phyloP scores from a whole-genome alignment of 164 flowering plant genomes.

The Stephania yunnanensis region DNA sequence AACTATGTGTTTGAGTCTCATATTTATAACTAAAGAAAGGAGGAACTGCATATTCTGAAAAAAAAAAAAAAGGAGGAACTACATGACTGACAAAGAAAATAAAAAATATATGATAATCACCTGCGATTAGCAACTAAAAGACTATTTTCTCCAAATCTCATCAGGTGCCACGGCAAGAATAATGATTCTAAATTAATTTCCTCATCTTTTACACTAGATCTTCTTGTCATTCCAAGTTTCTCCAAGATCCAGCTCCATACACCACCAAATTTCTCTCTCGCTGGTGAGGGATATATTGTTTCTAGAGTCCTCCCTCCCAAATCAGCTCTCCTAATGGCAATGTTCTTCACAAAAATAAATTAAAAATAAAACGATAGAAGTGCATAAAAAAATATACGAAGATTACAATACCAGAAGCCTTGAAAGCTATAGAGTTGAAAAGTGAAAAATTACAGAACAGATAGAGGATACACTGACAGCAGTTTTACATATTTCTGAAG shows the following conservation, averaged over 20 bases:
- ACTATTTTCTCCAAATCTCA: conserved; percentile 36
- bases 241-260: conserved; percentile 70
- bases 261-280: conserved; percentile 28
- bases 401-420: not conserved
- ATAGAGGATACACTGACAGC: not conserved
- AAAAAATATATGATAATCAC: conserved; percentile 28
- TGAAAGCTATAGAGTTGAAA: not conserved
- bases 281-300: conserved; percentile 51
- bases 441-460: not conserved
- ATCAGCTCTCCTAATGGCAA: conserved; percentile 89
- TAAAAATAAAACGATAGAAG: conserved; percentile 1
- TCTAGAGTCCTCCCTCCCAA: conserved; percentile 61
- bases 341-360: conserved; percentile 49
- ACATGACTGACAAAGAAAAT: conserved; percentile 2
- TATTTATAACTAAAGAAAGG: not conserved
- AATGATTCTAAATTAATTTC: conserved; percentile 37
- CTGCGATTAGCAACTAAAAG: conserved; percentile 56
- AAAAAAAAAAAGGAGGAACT: not conserved
- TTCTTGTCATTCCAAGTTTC: conserved; percentile 47
- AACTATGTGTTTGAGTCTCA: not conserved
- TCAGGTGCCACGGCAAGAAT: conserved; percentile 79
- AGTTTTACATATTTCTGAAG: not conserved
- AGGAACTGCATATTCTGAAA: not conserved
- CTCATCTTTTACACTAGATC: conserved; percentile 26
- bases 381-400: not conserved